Percentiles rank a stretch among this genome's conserved stretches.
Conservation (phyloP, 2,329 filamentous ascomycete genomes). For the Chaetomium globosum region DNA sequence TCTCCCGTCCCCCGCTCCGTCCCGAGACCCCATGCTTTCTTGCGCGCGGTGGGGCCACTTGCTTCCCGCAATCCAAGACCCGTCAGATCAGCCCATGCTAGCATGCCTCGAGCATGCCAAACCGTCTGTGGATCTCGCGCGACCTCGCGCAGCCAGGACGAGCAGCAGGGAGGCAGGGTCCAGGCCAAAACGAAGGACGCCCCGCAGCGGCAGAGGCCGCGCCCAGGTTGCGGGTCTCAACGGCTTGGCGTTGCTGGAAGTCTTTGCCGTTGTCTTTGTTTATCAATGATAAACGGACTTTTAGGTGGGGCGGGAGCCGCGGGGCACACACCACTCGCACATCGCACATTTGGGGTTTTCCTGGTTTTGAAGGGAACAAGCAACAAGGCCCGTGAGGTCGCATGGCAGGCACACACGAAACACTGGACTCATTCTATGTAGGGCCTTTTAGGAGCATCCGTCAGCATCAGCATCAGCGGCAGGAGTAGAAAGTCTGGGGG, state of each 20-base stretch:
- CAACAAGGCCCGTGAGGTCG: neutral
- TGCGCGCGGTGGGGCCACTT: slow-evolving; percentile 26
- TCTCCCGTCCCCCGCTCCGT: slow-evolving; percentile 4
- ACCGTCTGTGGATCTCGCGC: neutral
- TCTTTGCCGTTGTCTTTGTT: neutral
- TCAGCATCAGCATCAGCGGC: too few relatives aligned
- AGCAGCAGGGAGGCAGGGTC: neutral
- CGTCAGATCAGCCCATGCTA: neutral
- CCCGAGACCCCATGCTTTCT: slow-evolving; percentile 21
- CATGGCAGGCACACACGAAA: slow-evolving; percentile 15
- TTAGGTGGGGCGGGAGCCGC: neutral
- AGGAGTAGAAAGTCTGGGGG: neutral
- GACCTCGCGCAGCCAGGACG: neutral
- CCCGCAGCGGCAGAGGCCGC: slow-evolving; percentile 31
- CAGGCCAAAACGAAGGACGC: neutral
- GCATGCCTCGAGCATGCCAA: neutral
- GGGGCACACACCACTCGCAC: too few relatives aligned
- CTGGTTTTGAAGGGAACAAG: neutral
- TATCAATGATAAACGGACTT: neutral
- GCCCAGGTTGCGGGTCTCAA: slow-evolving; percentile 9
- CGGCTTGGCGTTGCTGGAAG: slow-evolving; percentile 21
- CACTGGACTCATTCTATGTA: neutral
- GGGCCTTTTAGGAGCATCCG: neutral
- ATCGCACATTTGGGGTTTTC: neutral
- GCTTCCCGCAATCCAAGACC: too few relatives aligned